Conservation (phyloP, 2,329 filamentous ascomycete species). For the Sporothrix pallida region DNA sequence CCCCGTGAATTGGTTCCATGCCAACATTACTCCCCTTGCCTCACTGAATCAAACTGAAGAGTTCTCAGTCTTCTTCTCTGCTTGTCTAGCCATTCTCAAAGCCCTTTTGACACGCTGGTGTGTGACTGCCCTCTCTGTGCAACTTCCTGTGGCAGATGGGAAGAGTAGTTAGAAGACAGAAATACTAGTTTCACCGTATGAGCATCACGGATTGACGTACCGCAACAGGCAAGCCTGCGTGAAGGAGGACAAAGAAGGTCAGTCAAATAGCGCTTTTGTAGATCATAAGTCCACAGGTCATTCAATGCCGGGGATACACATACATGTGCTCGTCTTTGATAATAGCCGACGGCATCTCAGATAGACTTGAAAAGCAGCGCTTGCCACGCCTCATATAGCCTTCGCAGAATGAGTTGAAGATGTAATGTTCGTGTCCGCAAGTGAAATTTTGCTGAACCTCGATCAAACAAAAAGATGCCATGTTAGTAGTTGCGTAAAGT, state of each 20-base stretch:
- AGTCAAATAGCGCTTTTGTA: not conserved
- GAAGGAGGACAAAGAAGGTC: not conserved
- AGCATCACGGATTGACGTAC: not conserved
- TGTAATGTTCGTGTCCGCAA: conserved; percentile 8
- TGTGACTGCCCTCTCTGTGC: not conserved
- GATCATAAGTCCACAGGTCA: no score
- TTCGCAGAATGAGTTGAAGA: not conserved
- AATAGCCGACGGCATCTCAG: not conserved
- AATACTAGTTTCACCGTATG: not conserved
- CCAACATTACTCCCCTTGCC: no score
- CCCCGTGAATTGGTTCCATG: no score
- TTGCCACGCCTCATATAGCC: not conserved
- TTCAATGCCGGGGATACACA: no score
- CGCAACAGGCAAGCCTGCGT: not conserved
- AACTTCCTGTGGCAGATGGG: not conserved
- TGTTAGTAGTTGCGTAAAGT: not conserved
- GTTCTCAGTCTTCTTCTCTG: no score
- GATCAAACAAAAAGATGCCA: not conserved
- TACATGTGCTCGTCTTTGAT: not conserved
- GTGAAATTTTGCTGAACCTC: not conserved
- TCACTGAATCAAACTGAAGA: no score
- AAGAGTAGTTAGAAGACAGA: not conserved
- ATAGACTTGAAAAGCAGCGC: not conserved
- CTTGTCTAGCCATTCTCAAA: no score
- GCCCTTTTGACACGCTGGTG: no score